phyloP scores from a whole-genome alignment of 2,329 filamentous ascomycete species.

The Pyricularia sp. region DNA sequence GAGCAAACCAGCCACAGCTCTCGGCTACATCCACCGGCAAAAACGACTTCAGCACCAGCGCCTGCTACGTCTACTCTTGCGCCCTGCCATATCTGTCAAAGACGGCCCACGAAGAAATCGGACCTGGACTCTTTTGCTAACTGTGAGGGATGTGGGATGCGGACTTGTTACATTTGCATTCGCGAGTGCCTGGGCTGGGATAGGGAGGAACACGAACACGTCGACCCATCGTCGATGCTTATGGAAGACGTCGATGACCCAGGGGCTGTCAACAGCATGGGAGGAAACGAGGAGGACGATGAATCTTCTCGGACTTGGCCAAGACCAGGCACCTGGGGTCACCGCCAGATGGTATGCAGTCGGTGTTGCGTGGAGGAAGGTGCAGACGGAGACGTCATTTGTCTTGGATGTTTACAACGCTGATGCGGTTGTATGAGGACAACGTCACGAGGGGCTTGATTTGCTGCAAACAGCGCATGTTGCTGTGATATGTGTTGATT shows the following conservation, averaged over 20 bases:
- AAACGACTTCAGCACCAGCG: not conserved
- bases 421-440: not conserved
- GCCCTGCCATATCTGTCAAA: slow-evolving; percentile 56
- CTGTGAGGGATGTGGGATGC: slow-evolving; percentile 47
- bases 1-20: not conserved
- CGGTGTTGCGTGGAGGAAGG: slow-evolving; percentile 56
- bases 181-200: slow-evolving; percentile 45
- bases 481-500: not conserved
- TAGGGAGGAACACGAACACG: slow-evolving; percentile 10
- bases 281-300: slow-evolving; percentile 3
- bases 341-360: slow-evolving; percentile 48
- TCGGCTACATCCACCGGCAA: not conserved
- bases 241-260: slow-evolving; percentile 35
- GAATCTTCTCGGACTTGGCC: slow-evolving; percentile 19
- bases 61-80: slow-evolving; percentile 18
- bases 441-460: not conserved
- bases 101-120: slow-evolving; percentile 48
- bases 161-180: slow-evolving; percentile 58
- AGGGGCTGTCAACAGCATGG: slow-evolving; percentile 4
- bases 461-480: not conserved
- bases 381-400: slow-evolving; percentile 50
- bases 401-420: slow-evolving; percentile 42
- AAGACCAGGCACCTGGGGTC: slow-evolving; percentile 22
- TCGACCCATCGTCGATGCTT: slow-evolving; percentile 24
- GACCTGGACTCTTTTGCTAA: slow-evolving; percentile 54